Base-by-base conservation (phyloP, 1,284 basidiomycete species). In the Ganoderma leucocontextum region DNA sequence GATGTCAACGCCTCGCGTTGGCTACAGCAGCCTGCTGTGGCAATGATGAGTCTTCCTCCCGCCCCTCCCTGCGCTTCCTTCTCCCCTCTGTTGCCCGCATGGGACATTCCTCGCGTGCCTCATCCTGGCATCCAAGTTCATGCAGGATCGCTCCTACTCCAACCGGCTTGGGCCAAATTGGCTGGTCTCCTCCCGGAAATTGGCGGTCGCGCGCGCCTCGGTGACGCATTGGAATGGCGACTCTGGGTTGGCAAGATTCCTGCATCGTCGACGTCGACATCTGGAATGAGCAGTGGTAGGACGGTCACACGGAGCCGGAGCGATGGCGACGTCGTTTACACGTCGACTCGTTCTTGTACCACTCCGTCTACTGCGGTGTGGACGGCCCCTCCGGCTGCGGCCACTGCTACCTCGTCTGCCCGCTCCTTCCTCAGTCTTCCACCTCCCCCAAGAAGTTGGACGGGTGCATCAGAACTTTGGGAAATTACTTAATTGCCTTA, bases 131-230 rank as follows among this genome's bases (percentile, higher is more conserved):
- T 92, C 93, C 36, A 98, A 98, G 78, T 97, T 97, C 79, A 89
- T 94, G 67, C 95, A 97, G 82, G 96, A 98, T 77, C 91, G 93
- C 66, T 95, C 93, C 64, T 98, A 96, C 76, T 95, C 93, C 17
- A 97, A 98, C 78, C 88, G 25, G 95, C 96, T 22, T 98, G 96
- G 96, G 91, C 94, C 8, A 95, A 95, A 77, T 84, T 95, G 1
- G 93, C 91, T 33, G 92, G 93, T 39, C 84, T 95, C 89, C 91
- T 0, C 87, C 92, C 10, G 49, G 92, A 95, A 80, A 92, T 95
- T 62, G 89, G 92, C 87, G 92, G 33, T 94, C 75, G 92, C 95
- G 78, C 89, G 91, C 33, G 92, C 93, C 85, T 95, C 41, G 92
- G 93, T 44, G 89, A 91, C 75, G 91, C 91, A 8, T 86, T 95